Percentiles rank a stretch among this genome's conserved stretches.
phyloP scores from a whole-genome alignment of 371 early-diverging fungal species.

The Chytridiales sp. region DNA sequence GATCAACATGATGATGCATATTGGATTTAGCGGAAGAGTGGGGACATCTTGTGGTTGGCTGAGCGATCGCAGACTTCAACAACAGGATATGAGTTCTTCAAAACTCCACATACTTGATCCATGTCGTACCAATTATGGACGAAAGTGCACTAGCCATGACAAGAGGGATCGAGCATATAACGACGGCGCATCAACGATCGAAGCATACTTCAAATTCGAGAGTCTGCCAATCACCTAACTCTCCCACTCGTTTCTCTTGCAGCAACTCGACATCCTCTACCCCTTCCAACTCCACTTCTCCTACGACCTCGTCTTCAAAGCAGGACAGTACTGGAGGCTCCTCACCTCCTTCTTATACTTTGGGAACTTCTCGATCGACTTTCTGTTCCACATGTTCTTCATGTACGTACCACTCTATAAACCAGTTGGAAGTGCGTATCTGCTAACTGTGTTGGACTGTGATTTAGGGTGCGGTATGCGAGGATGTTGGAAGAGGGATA shows the following conservation, averaged over 20 bases:
- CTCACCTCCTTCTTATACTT: constrained; percentile 89
- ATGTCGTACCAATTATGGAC: too few relatives aligned
- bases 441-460: background rate
- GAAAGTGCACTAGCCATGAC: background rate
- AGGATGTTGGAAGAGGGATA: constrained; percentile 94
- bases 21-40: too few relatives aligned
- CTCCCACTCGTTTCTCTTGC: constrained; percentile 40
- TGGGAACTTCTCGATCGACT: constrained; percentile 85
- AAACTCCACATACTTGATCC: too few relatives aligned
- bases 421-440: background rate
- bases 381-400: constrained; percentile 92
- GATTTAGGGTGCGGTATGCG: constrained; percentile 73
- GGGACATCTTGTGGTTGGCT: too few relatives aligned
- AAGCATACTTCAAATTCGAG: too few relatives aligned
- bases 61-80: too few relatives aligned
- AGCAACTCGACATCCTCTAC: constrained; percentile 46
- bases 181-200: background rate
- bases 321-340: constrained; percentile 83
- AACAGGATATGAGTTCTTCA: too few relatives aligned
- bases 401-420: constrained; percentile 59
- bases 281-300: constrained; percentile 57
- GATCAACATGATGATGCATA: too few relatives aligned
- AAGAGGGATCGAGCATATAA: background rate
- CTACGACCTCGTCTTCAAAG: constrained; percentile 11
- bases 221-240: too few relatives aligned